These are phyloP conservation scores for Sparassis latifolia DNA, from an alignment of 1,284 basidiomycete species.

Conservation along the genomic window DNA sequence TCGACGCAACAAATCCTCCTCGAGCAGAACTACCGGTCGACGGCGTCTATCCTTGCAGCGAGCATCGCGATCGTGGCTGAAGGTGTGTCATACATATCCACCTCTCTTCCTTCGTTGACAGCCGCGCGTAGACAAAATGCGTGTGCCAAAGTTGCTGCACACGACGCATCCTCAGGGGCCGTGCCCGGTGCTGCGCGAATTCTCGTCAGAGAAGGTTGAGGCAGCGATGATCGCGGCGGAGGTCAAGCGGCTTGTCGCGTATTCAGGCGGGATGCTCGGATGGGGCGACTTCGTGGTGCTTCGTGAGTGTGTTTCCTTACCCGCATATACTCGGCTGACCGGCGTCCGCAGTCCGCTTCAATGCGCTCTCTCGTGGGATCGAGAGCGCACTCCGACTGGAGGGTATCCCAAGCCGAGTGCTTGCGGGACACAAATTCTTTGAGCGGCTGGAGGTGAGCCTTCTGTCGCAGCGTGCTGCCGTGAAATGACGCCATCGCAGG, in stretches of 20 bases:
- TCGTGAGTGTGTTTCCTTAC: constrained; percentile 38
- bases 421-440: constrained; percentile 86
- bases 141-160: constrained; percentile 73
- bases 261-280: constrained; percentile 65
- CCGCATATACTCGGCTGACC: neutral
- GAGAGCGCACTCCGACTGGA: constrained; percentile 77
- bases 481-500: constrained; percentile 27
- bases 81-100: constrained; percentile 36
- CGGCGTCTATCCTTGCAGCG: constrained; percentile 69
- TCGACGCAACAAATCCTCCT: constrained; percentile 65
- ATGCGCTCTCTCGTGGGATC: constrained; percentile 74
- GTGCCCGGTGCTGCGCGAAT: constrained; percentile 45
- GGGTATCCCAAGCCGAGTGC: constrained; percentile 71
- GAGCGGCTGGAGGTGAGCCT: constrained; percentile 63
- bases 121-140: constrained; percentile 47
- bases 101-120: neutral
- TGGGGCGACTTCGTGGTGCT: constrained; percentile 80
- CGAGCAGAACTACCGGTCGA: constrained; percentile 88
- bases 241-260: constrained; percentile 72
- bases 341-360: constrained; percentile 67
- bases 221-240: constrained; percentile 72
- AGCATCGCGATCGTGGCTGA: constrained; percentile 79
- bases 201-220: constrained; percentile 51
- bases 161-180: constrained; percentile 68
- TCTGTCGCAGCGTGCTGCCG: neutral